A percentile compares a stretch with the other conserved stretches of the same genome.
Evolutionary conservation across 2,329 filamentous ascomycete genomes (phyloP).

Genomic region (Bimuria novae-zelandiae): DNA sequence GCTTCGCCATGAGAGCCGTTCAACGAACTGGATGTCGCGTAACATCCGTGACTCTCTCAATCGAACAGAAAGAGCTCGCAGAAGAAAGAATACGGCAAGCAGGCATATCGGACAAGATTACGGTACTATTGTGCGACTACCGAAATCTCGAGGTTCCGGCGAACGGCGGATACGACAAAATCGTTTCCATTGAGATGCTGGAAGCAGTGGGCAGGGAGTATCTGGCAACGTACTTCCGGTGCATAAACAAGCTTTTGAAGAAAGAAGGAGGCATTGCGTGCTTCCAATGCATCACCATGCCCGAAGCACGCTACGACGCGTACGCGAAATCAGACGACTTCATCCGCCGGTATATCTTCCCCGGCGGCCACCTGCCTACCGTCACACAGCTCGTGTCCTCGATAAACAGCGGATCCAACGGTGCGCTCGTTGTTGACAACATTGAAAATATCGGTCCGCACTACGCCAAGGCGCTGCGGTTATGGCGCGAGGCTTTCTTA

Average conservation of each 20-base stretch:
- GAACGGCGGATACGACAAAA: constrained; percentile 65
- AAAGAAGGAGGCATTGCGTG: constrained; percentile 68
- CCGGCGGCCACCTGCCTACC: constrained; percentile 74
- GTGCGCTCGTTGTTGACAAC: constrained; percentile 67
- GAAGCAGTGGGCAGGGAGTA: constrained; percentile 74
- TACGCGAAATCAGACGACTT: constrained; percentile 73
- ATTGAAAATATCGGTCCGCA: constrained; percentile 76
- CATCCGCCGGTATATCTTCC: constrained; percentile 78
- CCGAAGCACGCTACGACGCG: constrained; percentile 66
- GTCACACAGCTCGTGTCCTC: constrained; percentile 67
- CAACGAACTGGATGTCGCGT: constrained; percentile 68
- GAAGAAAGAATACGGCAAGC: constrained; percentile 67
- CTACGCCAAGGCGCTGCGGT: constrained; percentile 69
- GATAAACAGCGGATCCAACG: constrained; percentile 64
- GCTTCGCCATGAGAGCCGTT: constrained; percentile 72
- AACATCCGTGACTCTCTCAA: constrained; percentile 69
- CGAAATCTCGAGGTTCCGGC: constrained; percentile 61
- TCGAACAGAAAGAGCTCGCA: constrained; percentile 70
- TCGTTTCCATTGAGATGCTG: constrained; percentile 78
- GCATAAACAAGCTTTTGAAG: constrained; percentile 67
- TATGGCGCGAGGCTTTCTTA: constrained; percentile 71
- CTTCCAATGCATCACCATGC: constrained; percentile 80
- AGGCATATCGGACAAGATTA: constrained; percentile 64
- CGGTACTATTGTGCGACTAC: constrained; percentile 72
- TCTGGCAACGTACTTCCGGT: constrained; percentile 68